These are phyloP conservation scores for Ogataea ramenticola DNA, from an alignment of 805 yeast genomes.

Conservation along the genomic window DNA sequence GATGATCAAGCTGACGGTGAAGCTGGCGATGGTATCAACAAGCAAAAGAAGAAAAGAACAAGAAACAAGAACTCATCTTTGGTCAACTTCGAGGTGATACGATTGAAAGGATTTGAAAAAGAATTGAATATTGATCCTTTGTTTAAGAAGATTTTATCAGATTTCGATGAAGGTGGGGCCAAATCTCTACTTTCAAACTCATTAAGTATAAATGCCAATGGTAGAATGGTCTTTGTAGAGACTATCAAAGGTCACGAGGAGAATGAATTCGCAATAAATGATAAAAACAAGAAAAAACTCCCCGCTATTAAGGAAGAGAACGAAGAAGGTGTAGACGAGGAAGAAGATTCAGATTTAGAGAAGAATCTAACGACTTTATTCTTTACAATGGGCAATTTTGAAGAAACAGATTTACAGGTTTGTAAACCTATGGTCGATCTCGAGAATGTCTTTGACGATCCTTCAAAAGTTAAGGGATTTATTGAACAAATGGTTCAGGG, in stretches of 20 bases:
- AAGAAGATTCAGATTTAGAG: background rate
- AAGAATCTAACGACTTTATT: background rate
- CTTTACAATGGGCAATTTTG: background rate
- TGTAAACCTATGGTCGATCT: background rate
- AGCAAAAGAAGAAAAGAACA: constrained; percentile 9
- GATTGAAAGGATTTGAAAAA: constrained; percentile 51
- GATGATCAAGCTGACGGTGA: constrained; percentile 6
- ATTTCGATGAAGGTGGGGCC: constrained; percentile 80
- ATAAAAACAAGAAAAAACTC: no score
- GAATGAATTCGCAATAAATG: background rate
- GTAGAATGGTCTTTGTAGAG: constrained; percentile 53
- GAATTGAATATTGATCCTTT: constrained; percentile 67
- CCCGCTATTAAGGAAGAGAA: no score
- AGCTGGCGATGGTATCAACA: no score
- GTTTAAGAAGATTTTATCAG: constrained; percentile 67
- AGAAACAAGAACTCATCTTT: constrained; percentile 3
- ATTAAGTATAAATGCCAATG: constrained; percentile 42
- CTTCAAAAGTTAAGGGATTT: background rate
- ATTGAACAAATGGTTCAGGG: background rate
- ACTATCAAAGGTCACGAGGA: background rate
- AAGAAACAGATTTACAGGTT: background rate
- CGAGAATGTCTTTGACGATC: background rate
- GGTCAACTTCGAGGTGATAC: constrained; percentile 16
- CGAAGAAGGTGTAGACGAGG: background rate
- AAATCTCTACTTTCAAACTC: constrained; percentile 61